Percentiles rank a stretch among this genome's conserved stretches.
These are phyloP conservation scores for Penicillium bialowiezense DNA, from an alignment of 495 filamentous ascomycete species.

Conservation along the genomic window DNA sequence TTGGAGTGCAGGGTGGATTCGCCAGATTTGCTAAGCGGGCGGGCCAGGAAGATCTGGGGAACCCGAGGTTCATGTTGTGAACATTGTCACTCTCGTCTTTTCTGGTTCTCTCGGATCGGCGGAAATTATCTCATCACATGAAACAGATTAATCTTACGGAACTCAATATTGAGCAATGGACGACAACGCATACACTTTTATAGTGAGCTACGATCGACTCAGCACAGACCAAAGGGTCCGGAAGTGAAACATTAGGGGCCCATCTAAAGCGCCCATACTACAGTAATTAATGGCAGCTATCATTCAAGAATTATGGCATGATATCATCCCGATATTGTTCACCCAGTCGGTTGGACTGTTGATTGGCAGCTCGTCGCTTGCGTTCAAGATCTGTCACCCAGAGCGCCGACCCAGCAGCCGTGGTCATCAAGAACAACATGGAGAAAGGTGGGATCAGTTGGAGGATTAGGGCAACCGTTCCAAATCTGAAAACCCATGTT, in stretches of 20 bases:
- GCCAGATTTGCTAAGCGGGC: too few relatives aligned
- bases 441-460: slow-evolving; percentile 62
- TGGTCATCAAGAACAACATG: slow-evolving; percentile 67
- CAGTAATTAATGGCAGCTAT: too few relatives aligned
- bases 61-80: too few relatives aligned
- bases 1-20: too few relatives aligned
- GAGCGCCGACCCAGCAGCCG: slow-evolving; percentile 59
- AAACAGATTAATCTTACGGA: too few relatives aligned
- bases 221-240: neutral
- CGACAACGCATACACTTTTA: neutral
- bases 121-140: too few relatives aligned
- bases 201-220: neutral
- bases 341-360: slow-evolving; percentile 21
- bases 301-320: slow-evolving; percentile 19
- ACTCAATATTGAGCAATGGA: neutral
- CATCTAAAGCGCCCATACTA: too few relatives aligned
- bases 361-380: slow-evolving; percentile 30
- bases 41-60: too few relatives aligned
- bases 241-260: neutral
- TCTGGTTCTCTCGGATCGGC: too few relatives aligned
- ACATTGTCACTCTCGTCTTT: too few relatives aligned
- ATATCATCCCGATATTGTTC: slow-evolving; percentile 33
- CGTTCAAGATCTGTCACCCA: slow-evolving; percentile 61
- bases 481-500: too few relatives aligned
- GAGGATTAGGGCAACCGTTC: slow-evolving; percentile 56